Percentiles rank a stretch among this genome's conserved stretches.
phyloP scores from a whole-genome alignment of 78 protist species.

The Chrysochromulina parva region DNA sequence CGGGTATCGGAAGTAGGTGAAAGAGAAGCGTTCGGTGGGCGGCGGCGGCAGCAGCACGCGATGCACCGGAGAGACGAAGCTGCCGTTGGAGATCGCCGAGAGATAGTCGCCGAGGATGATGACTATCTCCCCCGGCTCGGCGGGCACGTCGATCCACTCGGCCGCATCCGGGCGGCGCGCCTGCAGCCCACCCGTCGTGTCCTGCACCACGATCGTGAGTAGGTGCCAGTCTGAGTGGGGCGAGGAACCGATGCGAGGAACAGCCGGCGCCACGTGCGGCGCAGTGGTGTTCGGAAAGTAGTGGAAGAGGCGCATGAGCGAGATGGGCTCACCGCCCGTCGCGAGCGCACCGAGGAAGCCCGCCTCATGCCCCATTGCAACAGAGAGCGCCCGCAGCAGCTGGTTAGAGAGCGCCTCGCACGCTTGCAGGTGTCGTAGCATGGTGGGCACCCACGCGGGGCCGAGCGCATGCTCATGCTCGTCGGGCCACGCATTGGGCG shows the following conservation, averaged over 20 bases:
- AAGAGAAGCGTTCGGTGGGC: no score
- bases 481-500: background rate
- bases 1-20: no score
- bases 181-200: background rate
- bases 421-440: no score
- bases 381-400: no score
- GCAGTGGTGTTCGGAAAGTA: background rate
- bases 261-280: background rate
- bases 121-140: background rate
- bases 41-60: background rate
- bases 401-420: no score
- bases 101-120: background rate
- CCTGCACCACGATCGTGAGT: background rate
- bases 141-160: background rate
- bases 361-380: no score
- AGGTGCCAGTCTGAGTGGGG: constrained; percentile 23
- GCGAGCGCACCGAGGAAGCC: background rate
- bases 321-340: background rate
- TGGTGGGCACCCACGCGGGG: no score
- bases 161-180: no score
- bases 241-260: background rate
- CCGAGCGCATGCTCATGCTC: no score
- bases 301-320: constrained; percentile 12
- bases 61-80: background rate
- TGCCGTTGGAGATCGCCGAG: background rate